Percentiles rank a stretch among this genome's conserved stretches.
phyloP scores from a whole-genome alignment of 179 eudicot genomes.

The Pouteria campechiana region DNA sequence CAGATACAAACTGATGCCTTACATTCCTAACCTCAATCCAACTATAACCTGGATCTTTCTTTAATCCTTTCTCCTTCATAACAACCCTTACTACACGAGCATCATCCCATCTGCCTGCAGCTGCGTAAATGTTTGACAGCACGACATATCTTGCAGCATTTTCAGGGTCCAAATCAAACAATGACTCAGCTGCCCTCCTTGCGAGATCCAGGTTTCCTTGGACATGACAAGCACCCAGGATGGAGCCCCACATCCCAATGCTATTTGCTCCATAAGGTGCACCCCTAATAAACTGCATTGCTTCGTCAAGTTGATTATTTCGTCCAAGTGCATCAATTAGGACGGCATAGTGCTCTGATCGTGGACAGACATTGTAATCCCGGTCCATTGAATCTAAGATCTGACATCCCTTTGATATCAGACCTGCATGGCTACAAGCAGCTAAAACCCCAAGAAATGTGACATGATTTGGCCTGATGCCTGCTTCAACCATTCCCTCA shows the following conservation, averaged over 20 bases:
- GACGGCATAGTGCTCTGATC: slow-evolving; percentile 43
- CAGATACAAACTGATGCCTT: slow-evolving; percentile 42
- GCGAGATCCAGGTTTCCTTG: slow-evolving; percentile 51
- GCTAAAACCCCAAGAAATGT: slow-evolving; percentile 57
- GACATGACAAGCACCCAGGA: slow-evolving; percentile 46
- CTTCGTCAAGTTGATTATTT: slow-evolving; percentile 52
- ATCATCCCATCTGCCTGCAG: slow-evolving; percentile 57
- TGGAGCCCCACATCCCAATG: slow-evolving; percentile 66
- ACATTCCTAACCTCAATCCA: slow-evolving; percentile 55
- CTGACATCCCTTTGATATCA: slow-evolving; percentile 33
- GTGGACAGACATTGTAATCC: slow-evolving; percentile 28
- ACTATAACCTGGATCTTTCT: slow-evolving; percentile 57
- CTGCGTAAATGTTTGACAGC: slow-evolving; percentile 55
- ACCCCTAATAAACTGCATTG: slow-evolving; percentile 38
- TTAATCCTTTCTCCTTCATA: slow-evolving; percentile 39
- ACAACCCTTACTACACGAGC: slow-evolving; percentile 31
- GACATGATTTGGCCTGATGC: slow-evolving; percentile 40
- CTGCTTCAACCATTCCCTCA: slow-evolving; percentile 30
- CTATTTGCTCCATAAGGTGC: slow-evolving; percentile 32
- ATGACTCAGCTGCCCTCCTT: slow-evolving; percentile 33
- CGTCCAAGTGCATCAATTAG: slow-evolving; percentile 74
- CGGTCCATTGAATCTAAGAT: slow-evolving; percentile 33
- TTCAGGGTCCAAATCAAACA: slow-evolving; percentile 46
- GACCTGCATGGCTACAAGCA: slow-evolving; percentile 59
- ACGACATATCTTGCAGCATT: slow-evolving; percentile 62